These are phyloP conservation scores for Trypanosoma caninum DNA, from an alignment of 208 protist species.

Conservation along the genomic window DNA sequence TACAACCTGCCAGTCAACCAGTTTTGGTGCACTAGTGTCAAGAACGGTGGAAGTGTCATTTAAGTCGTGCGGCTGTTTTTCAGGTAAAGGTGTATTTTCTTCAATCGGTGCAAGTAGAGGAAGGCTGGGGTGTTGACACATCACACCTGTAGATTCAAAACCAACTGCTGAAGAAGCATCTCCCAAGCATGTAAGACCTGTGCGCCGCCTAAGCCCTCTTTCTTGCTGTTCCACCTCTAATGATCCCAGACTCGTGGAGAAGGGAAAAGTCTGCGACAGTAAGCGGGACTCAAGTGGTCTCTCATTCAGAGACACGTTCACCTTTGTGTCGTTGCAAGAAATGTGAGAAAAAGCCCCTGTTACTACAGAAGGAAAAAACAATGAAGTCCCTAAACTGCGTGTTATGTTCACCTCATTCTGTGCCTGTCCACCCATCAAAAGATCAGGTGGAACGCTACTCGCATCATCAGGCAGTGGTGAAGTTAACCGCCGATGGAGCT, in stretches of 20 bases:
- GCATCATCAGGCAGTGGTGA: slow-evolving; percentile 10
- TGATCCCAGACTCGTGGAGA: no score
- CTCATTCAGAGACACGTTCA: no score
- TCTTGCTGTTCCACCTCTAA: no score
- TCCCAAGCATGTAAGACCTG: no score
- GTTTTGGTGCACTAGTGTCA: slow-evolving; percentile 2
- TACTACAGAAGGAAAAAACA: not conserved
- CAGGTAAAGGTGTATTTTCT: no score
- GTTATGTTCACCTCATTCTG: not conserved
- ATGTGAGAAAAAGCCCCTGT: not conserved
- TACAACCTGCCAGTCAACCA: slow-evolving; percentile 13
- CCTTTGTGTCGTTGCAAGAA: not conserved
- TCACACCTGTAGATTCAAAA: no score
- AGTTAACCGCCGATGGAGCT: not conserved
- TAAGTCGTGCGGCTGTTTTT: no score
- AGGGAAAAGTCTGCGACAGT: no score
- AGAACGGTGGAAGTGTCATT: not conserved
- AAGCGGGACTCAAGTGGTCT: no score
- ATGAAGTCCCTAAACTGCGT: not conserved
- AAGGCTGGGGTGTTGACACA: no score
- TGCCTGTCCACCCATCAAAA: not conserved
- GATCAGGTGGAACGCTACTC: not conserved
- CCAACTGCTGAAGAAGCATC: no score
- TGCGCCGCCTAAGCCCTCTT: no score
- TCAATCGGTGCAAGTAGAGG: not conserved